Evolutionary conservation across 2,329 filamentous ascomycete genomes (phyloP).

Genomic region (Penicillium sp.): DNA sequence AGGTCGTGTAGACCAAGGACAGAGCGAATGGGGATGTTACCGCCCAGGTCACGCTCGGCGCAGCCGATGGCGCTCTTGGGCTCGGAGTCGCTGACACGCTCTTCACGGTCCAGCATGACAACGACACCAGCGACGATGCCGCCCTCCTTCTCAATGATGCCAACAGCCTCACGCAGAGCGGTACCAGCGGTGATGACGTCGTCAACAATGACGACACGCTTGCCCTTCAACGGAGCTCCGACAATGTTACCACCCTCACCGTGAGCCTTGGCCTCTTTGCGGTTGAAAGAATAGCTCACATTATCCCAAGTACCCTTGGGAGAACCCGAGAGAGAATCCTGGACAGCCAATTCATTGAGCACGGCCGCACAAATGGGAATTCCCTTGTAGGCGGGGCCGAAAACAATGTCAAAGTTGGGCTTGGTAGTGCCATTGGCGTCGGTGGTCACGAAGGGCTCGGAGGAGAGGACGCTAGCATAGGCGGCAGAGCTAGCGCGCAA

Average conservation of each 20-base stretch:
- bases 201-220: constrained; percentile 86
- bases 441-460: constrained; percentile 44
- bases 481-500: constrained; percentile 75
- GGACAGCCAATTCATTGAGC: constrained; percentile 69
- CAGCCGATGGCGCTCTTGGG: constrained; percentile 78
- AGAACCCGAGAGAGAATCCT: constrained; percentile 49
- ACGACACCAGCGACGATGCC: constrained; percentile 83
- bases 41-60: constrained; percentile 73
- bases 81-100: constrained; percentile 61
- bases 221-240: constrained; percentile 78
- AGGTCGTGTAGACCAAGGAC: constrained; percentile 75
- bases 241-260: constrained; percentile 94
- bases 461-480: constrained; percentile 65
- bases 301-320: constrained; percentile 60
- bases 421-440: constrained; percentile 33
- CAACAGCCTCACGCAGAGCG: constrained; percentile 87
- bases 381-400: constrained; percentile 94
- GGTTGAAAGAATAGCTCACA: constrained; percentile 84
- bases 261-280: constrained; percentile 95
- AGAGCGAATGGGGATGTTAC: constrained; percentile 70
- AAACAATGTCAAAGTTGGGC: constrained; percentile 76
- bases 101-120: constrained; percentile 76
- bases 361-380: constrained; percentile 84
- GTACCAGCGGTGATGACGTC: constrained; percentile 96
- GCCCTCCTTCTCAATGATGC: constrained; percentile 81